These are phyloP conservation scores for Curvularia eragrostidis DNA, from an alignment of 2,329 filamentous ascomycete species.

Conservation along the genomic window DNA sequence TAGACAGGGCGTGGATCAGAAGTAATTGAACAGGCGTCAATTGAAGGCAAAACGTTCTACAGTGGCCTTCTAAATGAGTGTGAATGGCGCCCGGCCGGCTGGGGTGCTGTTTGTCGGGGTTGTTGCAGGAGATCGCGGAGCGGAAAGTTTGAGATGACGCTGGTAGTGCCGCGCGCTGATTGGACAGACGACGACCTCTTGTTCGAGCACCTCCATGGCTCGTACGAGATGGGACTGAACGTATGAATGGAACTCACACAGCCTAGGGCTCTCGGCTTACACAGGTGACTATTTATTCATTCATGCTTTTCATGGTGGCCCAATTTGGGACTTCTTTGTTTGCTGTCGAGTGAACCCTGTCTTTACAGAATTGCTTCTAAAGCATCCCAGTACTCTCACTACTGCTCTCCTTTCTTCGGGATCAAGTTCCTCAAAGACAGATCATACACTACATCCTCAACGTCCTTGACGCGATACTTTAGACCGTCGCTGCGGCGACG, in stretches of 20 bases:
- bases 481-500: constrained; percentile 88
- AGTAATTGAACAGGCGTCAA: background rate
- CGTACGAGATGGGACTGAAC: background rate
- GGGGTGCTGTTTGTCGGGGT: constrained; percentile 12
- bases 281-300: background rate
- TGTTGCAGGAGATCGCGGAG: constrained; percentile 25
- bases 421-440: constrained; percentile 84
- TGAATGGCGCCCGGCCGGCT: constrained; percentile 29
- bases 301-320: background rate
- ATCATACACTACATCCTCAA: constrained; percentile 98
- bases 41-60: background rate
- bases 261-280: background rate
- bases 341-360: background rate
- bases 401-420: constrained; percentile 34
- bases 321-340: background rate
- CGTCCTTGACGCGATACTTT: constrained; percentile 97
- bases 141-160: constrained; percentile 21
- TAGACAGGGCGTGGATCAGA: background rate
- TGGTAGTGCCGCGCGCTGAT: constrained; percentile 28
- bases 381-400: background rate
- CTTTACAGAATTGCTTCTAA: background rate
- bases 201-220: constrained; percentile 13
- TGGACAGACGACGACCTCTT: background rate
- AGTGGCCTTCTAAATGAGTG: constrained; percentile 23
- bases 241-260: background rate